Evolutionary conservation across 208 protist species (phyloP).

Genomic region (Crithidia expoeki): DNA sequence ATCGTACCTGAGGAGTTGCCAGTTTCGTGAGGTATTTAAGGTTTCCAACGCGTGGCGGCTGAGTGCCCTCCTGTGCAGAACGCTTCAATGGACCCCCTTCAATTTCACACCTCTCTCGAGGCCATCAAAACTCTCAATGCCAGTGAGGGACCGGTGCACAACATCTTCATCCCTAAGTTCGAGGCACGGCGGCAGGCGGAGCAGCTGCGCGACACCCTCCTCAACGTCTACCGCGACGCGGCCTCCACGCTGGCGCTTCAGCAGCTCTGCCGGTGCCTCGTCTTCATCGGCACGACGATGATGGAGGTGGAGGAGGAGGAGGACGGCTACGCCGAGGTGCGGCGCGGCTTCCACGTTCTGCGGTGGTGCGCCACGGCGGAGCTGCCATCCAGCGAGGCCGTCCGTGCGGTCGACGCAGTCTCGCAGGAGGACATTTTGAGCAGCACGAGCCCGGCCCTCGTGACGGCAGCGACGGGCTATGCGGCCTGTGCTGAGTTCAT

Average conservation of each 20-base stretch:
- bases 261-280: conserved; percentile 72
- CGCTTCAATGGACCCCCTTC: conserved; percentile 47
- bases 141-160: conserved; percentile 70
- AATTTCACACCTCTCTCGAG: conserved; percentile 54
- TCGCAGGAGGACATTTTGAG: conserved; percentile 51
- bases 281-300: conserved; percentile 74
- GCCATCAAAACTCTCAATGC: conserved; percentile 56
- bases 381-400: conserved; percentile 15
- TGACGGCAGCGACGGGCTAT: conserved; percentile 26
- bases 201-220: conserved; percentile 61
- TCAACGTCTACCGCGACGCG: conserved; percentile 55
- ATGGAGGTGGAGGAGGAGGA: conserved; percentile 81
- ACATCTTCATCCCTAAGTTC: conserved; percentile 82
- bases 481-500: conserved; percentile 61
- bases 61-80: not conserved
- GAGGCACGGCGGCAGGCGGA: conserved; percentile 66
- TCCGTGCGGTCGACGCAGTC: conserved; percentile 30
- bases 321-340: conserved; percentile 55
- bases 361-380: conserved; percentile 40
- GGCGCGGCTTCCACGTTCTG: conserved; percentile 55
- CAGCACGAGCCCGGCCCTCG: conserved; percentile 1
- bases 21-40: no score
- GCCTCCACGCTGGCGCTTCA: conserved; percentile 36
- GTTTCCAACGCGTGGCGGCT: no score
- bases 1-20: no score